Evolutionary conservation across 495 filamentous ascomycete genomes (phyloP).

Genomic region (Tuber calosporum): DNA sequence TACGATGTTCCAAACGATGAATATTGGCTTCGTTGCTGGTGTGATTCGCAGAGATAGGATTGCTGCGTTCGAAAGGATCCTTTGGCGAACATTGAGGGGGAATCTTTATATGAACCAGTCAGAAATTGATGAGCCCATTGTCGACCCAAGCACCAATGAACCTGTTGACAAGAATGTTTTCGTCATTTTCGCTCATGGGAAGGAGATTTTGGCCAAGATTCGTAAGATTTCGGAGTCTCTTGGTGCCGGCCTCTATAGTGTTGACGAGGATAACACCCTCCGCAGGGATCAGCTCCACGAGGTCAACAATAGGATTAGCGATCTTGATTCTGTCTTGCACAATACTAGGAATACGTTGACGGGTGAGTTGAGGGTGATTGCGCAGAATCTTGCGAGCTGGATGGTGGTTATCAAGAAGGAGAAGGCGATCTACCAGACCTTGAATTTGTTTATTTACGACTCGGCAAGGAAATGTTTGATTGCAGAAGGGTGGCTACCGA

Average conservation of each 20-base stretch:
- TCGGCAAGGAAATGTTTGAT: conserved; percentile 91
- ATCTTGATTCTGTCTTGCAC: conserved; percentile 79
- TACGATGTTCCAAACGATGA: conserved; percentile 63
- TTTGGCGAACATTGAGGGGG: conserved; percentile 92
- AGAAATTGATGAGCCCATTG: conserved; percentile 89
- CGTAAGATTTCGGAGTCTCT: conserved; percentile 97
- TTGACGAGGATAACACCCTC: conserved; percentile 93
- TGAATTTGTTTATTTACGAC: conserved; percentile 96
- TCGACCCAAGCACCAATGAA: conserved; percentile 88
- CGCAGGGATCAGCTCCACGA: conserved; percentile 92
- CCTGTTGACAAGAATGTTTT: conserved; percentile 94
- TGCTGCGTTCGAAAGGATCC: conserved; percentile 88
- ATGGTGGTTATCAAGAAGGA: conserved; percentile 96
- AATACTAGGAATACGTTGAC: conserved; percentile 96
- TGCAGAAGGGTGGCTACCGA: conserved; percentile 95
- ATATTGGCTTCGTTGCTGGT: conserved; percentile 96
- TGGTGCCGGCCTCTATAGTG: conserved; percentile 86
- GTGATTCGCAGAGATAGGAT: conserved; percentile 91
- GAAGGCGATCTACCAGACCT: conserved; percentile 93
- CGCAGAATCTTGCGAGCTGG: conserved; percentile 82
- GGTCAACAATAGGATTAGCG: conserved; percentile 82
- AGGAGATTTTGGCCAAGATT: conserved; percentile 96
- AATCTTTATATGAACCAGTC: conserved; percentile 99
- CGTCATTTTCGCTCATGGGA: conserved; percentile 97
- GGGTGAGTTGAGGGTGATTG: conserved; percentile 86